Percentiles rank a stretch among this genome's conserved stretches.
These are phyloP conservation scores for Diaporthe sp. DNA, from an alignment of 2,329 filamentous ascomycete species.

Conservation along the genomic window DNA sequence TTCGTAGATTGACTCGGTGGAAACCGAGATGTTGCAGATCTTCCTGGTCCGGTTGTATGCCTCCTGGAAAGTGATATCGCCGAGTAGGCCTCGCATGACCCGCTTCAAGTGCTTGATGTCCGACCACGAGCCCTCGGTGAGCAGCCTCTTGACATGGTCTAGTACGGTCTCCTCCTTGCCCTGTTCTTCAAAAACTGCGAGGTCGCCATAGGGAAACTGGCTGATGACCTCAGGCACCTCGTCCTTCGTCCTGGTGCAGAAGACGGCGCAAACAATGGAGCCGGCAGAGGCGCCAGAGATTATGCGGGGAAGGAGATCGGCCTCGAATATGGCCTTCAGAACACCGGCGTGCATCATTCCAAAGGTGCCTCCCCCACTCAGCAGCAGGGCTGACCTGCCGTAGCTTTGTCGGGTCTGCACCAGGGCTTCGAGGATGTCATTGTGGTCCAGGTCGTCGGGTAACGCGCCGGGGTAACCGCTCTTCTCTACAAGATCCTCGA, in stretches of 20 bases:
- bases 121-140: conserved; percentile 87
- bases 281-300: conserved; percentile 91
- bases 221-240: conserved; percentile 80
- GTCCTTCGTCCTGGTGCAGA: conserved; percentile 83
- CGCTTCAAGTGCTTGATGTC: conserved; percentile 85
- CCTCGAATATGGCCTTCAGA: conserved; percentile 83
- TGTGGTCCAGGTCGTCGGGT: conserved; percentile 70
- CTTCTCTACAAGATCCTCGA: conserved; percentile 78
- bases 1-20: conserved; percentile 88
- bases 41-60: conserved; percentile 94
- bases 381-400: conserved; percentile 84
- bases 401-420: conserved; percentile 83
- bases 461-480: conserved; percentile 56
- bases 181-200: conserved; percentile 82
- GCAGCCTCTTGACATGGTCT: conserved; percentile 77
- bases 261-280: conserved; percentile 85
- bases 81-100: conserved; percentile 85
- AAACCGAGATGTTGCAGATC: conserved; percentile 95
- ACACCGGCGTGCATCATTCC: conserved; percentile 95
- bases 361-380: conserved; percentile 90
- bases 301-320: conserved; percentile 83
- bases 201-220: conserved; percentile 82
- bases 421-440: conserved; percentile 75
- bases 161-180: conserved; percentile 72
- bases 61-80: conserved; percentile 94